Percentiles rank a stretch among this genome's conserved stretches.
Evolutionary conservation across 805 yeast species (phyloP).

Genomic region (Saturnispora kantuleensis): DNA sequence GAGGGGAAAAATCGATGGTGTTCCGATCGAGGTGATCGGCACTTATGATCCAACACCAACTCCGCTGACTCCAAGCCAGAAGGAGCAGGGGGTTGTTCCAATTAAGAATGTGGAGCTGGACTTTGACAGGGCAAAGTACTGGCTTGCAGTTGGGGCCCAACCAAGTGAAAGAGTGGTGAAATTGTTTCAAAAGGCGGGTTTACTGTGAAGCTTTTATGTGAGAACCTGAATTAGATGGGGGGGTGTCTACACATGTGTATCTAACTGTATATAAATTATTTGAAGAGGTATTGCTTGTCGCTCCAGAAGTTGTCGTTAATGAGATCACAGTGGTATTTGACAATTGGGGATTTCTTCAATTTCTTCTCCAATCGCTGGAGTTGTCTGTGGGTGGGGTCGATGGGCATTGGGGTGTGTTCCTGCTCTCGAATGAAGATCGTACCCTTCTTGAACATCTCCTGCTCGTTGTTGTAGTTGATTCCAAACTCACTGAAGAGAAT

Average conservation of each 20-base stretch:
- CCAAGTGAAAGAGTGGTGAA: slow-evolving; percentile 75
- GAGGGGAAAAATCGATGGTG: slow-evolving; percentile 67
- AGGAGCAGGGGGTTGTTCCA: slow-evolving; percentile 44
- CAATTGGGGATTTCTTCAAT: slow-evolving; percentile 37
- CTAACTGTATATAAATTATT: neutral
- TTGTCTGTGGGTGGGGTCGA: neutral
- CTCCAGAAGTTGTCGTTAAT: slow-evolving; percentile 59
- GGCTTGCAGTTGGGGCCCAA: slow-evolving; percentile 97
- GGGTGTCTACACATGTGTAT: too few species aligned
- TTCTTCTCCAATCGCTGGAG: slow-evolving; percentile 33
- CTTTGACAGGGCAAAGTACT: slow-evolving; percentile 82
- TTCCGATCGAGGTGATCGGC: slow-evolving; percentile 92
- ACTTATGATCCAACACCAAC: slow-evolving; percentile 81
- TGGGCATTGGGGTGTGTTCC: slow-evolving; percentile 35
- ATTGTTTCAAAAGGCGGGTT: slow-evolving; percentile 71
- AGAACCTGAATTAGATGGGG: too few species aligned
- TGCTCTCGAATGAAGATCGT: slow-evolving; percentile 47
- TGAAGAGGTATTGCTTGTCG: slow-evolving; percentile 30
- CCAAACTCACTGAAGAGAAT: slow-evolving; percentile 68
- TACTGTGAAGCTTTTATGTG: slow-evolving; percentile 26
- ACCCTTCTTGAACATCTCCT: slow-evolving; percentile 83
- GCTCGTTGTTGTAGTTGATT: slow-evolving; percentile 85
- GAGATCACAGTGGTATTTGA: slow-evolving; percentile 45
- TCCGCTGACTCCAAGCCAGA: slow-evolving; percentile 55
- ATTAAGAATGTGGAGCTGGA: slow-evolving; percentile 76